Evolutionary conservation across 257 asterid genomes (phyloP).

Genomic region (Capsicum pubescens): DNA sequence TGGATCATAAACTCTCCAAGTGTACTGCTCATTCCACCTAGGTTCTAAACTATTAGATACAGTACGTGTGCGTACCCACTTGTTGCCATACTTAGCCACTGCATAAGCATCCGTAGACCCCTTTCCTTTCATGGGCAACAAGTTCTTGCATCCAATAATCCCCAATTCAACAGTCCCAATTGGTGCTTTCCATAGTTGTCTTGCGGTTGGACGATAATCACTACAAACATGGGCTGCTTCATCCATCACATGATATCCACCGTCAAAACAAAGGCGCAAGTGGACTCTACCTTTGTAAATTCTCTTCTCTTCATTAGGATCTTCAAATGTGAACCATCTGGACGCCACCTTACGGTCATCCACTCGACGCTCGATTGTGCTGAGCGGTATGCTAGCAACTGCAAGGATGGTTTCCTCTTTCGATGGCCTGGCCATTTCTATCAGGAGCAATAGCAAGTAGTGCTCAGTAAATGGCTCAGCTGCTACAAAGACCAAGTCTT

Average conservation of each 20-base stretch:
- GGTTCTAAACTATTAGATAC: conserved; percentile 73
- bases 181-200: conserved; percentile 85
- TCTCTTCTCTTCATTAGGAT: conserved; percentile 55
- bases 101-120: conserved; percentile 84
- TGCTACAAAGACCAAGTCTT: conserved; percentile 73
- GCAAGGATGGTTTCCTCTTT: conserved; percentile 62
- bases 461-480: conserved; percentile 82
- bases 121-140: conserved; percentile 73
- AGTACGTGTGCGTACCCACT: conserved; percentile 89
- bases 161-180: conserved; percentile 76
- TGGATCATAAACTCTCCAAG: conserved; percentile 88
- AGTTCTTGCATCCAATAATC: conserved; percentile 72
- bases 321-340: conserved; percentile 81
- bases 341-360: conserved; percentile 83
- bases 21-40: conserved; percentile 90
- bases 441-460: conserved; percentile 45
- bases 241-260: conserved; percentile 95
- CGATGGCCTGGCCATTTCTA: conserved; percentile 52
- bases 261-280: conserved; percentile 74
- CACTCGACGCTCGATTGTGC: conserved; percentile 74
- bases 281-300: conserved; percentile 76
- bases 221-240: conserved; percentile 82
- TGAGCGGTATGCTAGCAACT: conserved; percentile 57
- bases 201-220: conserved; percentile 85
- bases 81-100: conserved; percentile 82